Conservation (phyloP, 148 eudicot genomes). For the Vaccinium vitisidaea region DNA sequence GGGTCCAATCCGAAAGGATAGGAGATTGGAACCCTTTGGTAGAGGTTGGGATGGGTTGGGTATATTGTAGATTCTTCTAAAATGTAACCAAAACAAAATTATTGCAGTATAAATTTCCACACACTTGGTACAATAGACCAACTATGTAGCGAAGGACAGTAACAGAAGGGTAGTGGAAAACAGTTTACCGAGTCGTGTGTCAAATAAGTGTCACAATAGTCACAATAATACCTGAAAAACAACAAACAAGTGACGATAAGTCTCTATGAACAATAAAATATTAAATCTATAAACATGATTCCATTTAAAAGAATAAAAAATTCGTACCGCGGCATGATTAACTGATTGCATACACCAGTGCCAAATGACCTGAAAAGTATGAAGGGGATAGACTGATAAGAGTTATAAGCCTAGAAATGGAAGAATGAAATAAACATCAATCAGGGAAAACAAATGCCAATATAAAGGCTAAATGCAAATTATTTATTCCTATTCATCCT, state of each 20-base stretch:
- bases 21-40: background rate
- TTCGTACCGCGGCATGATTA: slow-evolving; percentile 21
- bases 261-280: background rate
- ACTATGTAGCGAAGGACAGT: background rate
- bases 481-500: background rate
- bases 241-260: background rate
- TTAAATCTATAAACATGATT: background rate
- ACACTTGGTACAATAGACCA: background rate
- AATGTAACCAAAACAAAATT: background rate
- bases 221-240: slow-evolving; percentile 80
- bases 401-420: background rate
- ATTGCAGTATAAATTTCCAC: background rate
- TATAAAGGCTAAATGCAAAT: background rate
- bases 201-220: slow-evolving; percentile 91
- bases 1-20: background rate
- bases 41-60: background rate
- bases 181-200: slow-evolving; percentile 88
- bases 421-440: background rate
- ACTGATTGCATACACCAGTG: background rate
- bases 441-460: slow-evolving; percentile 1
- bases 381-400: background rate
- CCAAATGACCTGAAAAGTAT: slow-evolving; percentile 5
- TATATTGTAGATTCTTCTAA: background rate
- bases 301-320: background rate
- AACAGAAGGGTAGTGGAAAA: background rate